These are phyloP conservation scores for Neoboletus subvelutipes DNA, from an alignment of 768 basidiomycete genomes.

Conservation along the genomic window DNA sequence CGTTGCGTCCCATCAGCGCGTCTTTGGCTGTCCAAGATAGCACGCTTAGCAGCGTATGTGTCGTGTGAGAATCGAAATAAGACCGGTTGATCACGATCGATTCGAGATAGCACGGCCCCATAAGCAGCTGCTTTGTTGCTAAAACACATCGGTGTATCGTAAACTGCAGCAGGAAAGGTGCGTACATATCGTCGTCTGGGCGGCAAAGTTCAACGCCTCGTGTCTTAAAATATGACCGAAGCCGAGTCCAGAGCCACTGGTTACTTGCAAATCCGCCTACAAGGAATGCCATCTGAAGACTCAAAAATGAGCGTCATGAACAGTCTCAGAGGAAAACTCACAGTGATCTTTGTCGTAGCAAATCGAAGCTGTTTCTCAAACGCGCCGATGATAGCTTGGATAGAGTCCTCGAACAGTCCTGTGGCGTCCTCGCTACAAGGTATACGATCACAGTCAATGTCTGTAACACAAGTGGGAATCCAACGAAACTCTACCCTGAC, in stretches of 20 bases:
- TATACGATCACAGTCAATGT: not conserved
- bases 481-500: slow-evolving; percentile 1
- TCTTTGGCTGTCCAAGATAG: not conserved
- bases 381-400: slow-evolving; percentile 12
- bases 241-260: slow-evolving; percentile 4
- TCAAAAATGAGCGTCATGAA: not conserved
- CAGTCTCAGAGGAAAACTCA: not conserved
- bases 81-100: not conserved
- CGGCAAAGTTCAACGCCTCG: slow-evolving; percentile 3
- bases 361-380: slow-evolving; percentile 10
- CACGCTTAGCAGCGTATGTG: not conserved
- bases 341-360: not conserved
- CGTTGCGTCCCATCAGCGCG: not conserved
- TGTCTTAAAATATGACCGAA: slow-evolving; percentile 5
- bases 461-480: not conserved
- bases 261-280: slow-evolving; percentile 12
- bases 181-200: slow-evolving; percentile 11
- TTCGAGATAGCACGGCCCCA: too few species aligned
- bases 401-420: slow-evolving; percentile 4
- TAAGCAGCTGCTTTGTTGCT: too few species aligned
- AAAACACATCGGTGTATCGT: too few species aligned
- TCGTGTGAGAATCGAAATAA: not conserved
- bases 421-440: slow-evolving; percentile 6
- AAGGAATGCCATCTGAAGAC: slow-evolving; percentile 11
- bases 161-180: not conserved